Percentiles rank a stretch among this genome's conserved stretches.
Evolutionary conservation across 805 yeast genomes (phyloP).

Genomic region (Cyberlindnera americana): DNA sequence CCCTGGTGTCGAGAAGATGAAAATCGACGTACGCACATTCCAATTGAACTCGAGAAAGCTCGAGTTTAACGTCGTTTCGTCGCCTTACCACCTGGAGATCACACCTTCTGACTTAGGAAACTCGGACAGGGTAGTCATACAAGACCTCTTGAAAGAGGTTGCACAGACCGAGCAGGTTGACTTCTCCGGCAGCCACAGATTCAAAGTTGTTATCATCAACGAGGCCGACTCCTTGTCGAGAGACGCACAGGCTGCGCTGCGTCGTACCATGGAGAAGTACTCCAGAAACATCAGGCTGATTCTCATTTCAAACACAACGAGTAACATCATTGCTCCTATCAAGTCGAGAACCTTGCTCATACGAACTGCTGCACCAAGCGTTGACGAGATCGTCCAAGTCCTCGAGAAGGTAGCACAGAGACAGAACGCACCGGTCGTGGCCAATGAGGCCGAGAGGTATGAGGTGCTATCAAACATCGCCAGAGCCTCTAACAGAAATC

Average conservation of each 20-base stretch:
- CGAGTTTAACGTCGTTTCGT: slow-evolving; percentile 90
- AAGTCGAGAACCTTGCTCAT: slow-evolving; percentile 86
- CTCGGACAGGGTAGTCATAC: slow-evolving; percentile 92
- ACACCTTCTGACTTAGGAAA: slow-evolving; percentile 97
- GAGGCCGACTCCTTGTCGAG: slow-evolving; percentile 88
- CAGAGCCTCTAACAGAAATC: slow-evolving; percentile 56
- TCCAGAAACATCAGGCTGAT: slow-evolving; percentile 82
- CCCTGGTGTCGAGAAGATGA: slow-evolving; percentile 72
- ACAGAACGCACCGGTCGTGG: slow-evolving; percentile 45
- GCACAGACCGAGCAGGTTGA: slow-evolving; percentile 97
- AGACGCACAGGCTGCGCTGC: slow-evolving; percentile 93
- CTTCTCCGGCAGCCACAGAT: slow-evolving; percentile 53
- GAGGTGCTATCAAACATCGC: slow-evolving; percentile 53
- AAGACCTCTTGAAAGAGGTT: slow-evolving; percentile 87
- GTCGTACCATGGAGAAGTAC: slow-evolving; percentile 96
- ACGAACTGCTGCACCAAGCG: slow-evolving; percentile 80
- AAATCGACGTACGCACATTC: slow-evolving; percentile 86
- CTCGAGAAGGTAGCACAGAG: slow-evolving; percentile 51
- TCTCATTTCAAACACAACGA: slow-evolving; percentile 82
- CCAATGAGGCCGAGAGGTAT: slow-evolving; percentile 34
- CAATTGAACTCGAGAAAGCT: slow-evolving; percentile 71
- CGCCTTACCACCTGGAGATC: slow-evolving; percentile 87
- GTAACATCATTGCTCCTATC: slow-evolving; percentile 90
- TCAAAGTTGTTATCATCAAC: slow-evolving; percentile 80
- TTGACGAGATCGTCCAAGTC: slow-evolving; percentile 52